Percentiles rank a stretch among this genome's conserved stretches.
Conservation (phyloP, 2,329 filamentous ascomycete genomes). For the Hypoxylon sp. region DNA sequence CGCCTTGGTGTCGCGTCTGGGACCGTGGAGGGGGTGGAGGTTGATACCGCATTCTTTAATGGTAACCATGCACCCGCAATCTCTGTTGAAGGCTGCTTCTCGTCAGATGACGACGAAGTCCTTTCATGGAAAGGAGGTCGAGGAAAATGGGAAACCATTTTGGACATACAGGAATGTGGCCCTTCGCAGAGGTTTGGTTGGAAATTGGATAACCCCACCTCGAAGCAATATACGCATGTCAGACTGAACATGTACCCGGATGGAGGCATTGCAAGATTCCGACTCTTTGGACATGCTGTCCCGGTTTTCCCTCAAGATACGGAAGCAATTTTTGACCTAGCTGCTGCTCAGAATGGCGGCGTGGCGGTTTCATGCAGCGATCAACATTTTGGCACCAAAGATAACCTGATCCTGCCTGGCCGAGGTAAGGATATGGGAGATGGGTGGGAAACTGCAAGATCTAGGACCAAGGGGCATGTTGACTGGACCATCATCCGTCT, state of each 20-base stretch:
- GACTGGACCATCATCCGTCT: slow-evolving; percentile 85
- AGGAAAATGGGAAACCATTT: slow-evolving; percentile 76
- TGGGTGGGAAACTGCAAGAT: slow-evolving; percentile 85
- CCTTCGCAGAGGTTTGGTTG: slow-evolving; percentile 78
- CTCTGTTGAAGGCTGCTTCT: slow-evolving; percentile 79
- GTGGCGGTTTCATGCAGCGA: slow-evolving; percentile 80
- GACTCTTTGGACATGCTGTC: slow-evolving; percentile 78
- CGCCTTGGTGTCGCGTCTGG: slow-evolving; percentile 75
- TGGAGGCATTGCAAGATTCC: slow-evolving; percentile 82
- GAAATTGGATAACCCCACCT: slow-evolving; percentile 66
- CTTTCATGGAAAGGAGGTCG: slow-evolving; percentile 65
- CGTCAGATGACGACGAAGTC: slow-evolving; percentile 69
- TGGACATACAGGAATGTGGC: slow-evolving; percentile 75
- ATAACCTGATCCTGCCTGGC: slow-evolving; percentile 81
- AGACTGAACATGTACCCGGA: slow-evolving; percentile 86
- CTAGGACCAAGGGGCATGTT: slow-evolving; percentile 73
- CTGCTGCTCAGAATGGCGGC: slow-evolving; percentile 80
- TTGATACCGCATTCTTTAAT: slow-evolving; percentile 83
- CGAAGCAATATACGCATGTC: slow-evolving; percentile 80
- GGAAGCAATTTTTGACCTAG: slow-evolving; percentile 75
- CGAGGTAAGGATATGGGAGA: slow-evolving; percentile 87
- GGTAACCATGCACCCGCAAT: slow-evolving; percentile 84
- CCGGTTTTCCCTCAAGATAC: slow-evolving; percentile 76
- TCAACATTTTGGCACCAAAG: slow-evolving; percentile 84
- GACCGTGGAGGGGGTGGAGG: slow-evolving; percentile 75